A percentile compares a stretch with the other conserved stretches of the same genome.
phyloP scores from a whole-genome alignment of 73 alveolate genomes.

The Tetrahymena elliotti region DNA sequence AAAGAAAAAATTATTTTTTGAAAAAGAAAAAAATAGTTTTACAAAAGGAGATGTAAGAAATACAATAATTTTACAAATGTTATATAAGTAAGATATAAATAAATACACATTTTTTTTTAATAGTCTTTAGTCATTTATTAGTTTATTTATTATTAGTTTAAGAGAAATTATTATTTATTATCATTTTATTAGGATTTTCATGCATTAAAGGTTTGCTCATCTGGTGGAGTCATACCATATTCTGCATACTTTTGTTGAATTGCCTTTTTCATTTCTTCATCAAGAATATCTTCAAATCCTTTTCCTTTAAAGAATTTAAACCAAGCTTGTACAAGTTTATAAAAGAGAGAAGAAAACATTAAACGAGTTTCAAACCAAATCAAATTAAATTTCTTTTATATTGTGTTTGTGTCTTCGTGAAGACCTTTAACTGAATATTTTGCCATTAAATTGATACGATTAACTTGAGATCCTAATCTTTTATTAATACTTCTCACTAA shows the following conservation, averaged over 20 bases:
- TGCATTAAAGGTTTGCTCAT: slow-evolving; percentile 36
- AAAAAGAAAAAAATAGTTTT: too few species aligned
- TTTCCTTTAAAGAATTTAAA: neutral
- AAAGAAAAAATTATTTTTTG: too few species aligned
- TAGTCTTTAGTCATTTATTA: too few species aligned
- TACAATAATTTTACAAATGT: too few species aligned
- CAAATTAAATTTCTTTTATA: slow-evolving; percentile 6
- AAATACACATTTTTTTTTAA: too few species aligned
- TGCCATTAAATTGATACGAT: slow-evolving; percentile 38
- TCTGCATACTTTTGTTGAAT: slow-evolving; percentile 15
- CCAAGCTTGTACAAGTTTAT: slow-evolving; percentile 12
- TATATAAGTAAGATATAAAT: too few species aligned
- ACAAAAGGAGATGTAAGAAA: too few species aligned
- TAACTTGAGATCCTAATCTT: slow-evolving; percentile 27
- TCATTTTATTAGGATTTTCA: slow-evolving; percentile 3
- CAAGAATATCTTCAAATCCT: slow-evolving; percentile 30
- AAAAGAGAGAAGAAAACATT: slow-evolving; percentile 7
- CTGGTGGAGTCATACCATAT: slow-evolving; percentile 29
- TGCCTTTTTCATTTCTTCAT: neutral
- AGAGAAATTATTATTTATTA: too few species aligned
- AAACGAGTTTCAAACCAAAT: slow-evolving; percentile 28
- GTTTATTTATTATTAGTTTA: too few species aligned
- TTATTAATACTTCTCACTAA: slow-evolving; percentile 31
- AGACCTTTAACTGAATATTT: slow-evolving; percentile 26
- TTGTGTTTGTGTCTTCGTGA: neutral